Base-by-base conservation (phyloP, 441 rosid genomes). In the Capsella rubella region DNA sequence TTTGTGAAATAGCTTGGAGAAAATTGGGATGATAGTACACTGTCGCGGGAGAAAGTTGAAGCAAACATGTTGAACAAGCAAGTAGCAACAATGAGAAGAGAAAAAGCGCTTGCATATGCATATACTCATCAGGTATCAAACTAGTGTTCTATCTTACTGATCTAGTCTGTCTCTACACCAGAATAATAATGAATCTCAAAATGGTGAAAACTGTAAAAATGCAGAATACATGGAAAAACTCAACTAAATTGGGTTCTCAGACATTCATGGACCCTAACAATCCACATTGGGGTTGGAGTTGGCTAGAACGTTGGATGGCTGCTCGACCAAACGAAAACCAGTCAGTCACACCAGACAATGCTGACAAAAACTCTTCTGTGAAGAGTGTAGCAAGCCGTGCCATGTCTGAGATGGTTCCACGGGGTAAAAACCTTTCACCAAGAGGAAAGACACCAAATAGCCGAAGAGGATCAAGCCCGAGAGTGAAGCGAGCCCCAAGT, bases 201-300 rank as follows among this genome's bases (percentile, higher is more conserved):
- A 39, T 47, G 65, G 42, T 39, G 65, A 29, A 50, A 39, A 40
- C 54, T 75, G 37, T n/a, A 64, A 50, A 66, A 74, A 40, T 73
- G 78, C 87, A 95, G 98, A 84, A 89, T 82, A 70, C 80, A 0
- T 57, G 10, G 77, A 77, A 77, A 46, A 46, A 12, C 69, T 71
- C 80, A 8, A 34, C 69, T 9, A 71, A 32, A 47, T 1, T 55
- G n/a, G 71, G 63, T 62, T 86, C 81, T 28, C 82, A 76, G 5
- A 90, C 96, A 57, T 89, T 88, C 59, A 75, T 90, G 90, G 99
- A 95, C 79, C 92, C 97, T 3, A 87, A 79, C 74, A 92, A 85
- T 73, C 97, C 97, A 2, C 89, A 84, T 28, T 95, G 99, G 98
- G 99, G 98, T 29, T 95, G 99, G 99, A 95, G 96, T 71, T 92